Conservation (phyloP, 441 rosid genomes). For the Hypseocharis bilobata region DNA sequence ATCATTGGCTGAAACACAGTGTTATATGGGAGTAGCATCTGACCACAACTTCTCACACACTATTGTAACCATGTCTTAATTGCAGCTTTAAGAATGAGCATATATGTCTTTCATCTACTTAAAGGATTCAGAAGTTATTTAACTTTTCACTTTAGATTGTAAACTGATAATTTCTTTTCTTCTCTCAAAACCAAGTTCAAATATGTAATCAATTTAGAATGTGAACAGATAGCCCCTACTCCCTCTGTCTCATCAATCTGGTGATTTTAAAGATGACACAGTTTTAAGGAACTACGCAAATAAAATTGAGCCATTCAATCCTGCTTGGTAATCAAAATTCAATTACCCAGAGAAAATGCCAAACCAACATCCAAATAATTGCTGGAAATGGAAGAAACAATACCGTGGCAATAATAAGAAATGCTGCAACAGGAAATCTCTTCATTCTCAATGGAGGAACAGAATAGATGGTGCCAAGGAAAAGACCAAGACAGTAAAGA, state of each 20-base stretch:
- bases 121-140: background rate
- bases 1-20: background rate
- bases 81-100: background rate
- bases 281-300: background rate
- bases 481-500: constrained; percentile 72
- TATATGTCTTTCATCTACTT: background rate
- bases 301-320: background rate
- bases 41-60: background rate
- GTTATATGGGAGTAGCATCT: background rate
- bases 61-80: background rate
- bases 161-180: background rate
- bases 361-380: constrained; percentile 8
- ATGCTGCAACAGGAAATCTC: constrained; percentile 79
- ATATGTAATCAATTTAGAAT: background rate
- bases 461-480: constrained; percentile 86
- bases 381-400: background rate
- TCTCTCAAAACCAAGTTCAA: background rate
- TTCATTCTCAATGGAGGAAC: constrained; percentile 94
- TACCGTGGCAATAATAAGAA: constrained; percentile 89
- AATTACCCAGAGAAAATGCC: background rate
- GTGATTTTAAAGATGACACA: background rate
- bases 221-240: background rate
- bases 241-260: background rate
- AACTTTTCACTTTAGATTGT: background rate
- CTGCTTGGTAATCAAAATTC: background rate